These are phyloP conservation scores for Nitzschia sp. DNA, from an alignment of 108 stramenopile species.

Conservation along the genomic window DNA sequence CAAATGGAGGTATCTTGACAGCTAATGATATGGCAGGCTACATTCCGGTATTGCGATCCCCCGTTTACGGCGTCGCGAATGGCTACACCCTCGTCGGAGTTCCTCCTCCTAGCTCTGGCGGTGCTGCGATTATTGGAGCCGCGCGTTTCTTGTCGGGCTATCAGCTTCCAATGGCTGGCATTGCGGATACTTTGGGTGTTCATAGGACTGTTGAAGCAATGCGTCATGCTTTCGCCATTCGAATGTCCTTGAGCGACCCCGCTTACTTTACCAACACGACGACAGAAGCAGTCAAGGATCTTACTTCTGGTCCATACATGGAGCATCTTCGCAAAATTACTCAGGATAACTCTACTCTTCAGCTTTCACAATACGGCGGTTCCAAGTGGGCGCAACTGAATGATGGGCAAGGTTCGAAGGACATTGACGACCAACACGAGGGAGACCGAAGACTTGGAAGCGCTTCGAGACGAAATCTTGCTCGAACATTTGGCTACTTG, in stretches of 20 bases:
- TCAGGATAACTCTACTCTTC: slow-evolving; percentile 42
- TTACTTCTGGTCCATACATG: slow-evolving; percentile 60
- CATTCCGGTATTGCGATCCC: slow-evolving; percentile 50
- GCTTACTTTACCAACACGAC: slow-evolving; percentile 41
- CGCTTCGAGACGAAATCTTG: slow-evolving; percentile 25
- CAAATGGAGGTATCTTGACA: slow-evolving; percentile 75
- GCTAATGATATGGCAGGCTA: slow-evolving; percentile 62
- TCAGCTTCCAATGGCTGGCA: slow-evolving; percentile 41
- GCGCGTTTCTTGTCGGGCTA: slow-evolving; percentile 66
- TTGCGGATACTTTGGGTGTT: slow-evolving; percentile 57
- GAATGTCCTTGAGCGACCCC: slow-evolving; percentile 86
- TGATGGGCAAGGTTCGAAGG: slow-evolving; percentile 36
- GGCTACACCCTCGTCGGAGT: slow-evolving; percentile 70
- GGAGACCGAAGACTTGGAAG: slow-evolving; percentile 50
- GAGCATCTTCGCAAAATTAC: slow-evolving; percentile 47
- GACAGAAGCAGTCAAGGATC: slow-evolving; percentile 52
- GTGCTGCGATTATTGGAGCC: slow-evolving; percentile 73
- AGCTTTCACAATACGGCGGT: slow-evolving; percentile 62
- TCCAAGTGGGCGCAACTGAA: slow-evolving; percentile 68
- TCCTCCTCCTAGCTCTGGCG: slow-evolving; percentile 85
- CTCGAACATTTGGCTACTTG: slow-evolving; percentile 63
- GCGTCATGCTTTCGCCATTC: slow-evolving; percentile 81
- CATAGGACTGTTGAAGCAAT: slow-evolving; percentile 77
- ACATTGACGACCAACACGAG: slow-evolving; percentile 54
- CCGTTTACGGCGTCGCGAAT: slow-evolving; percentile 45